Percentiles rank a stretch among this genome's conserved stretches.
These are phyloP conservation scores for Phytopythium helicoides DNA, from an alignment of 352 stramenopile genomes.

Conservation along the genomic window DNA sequence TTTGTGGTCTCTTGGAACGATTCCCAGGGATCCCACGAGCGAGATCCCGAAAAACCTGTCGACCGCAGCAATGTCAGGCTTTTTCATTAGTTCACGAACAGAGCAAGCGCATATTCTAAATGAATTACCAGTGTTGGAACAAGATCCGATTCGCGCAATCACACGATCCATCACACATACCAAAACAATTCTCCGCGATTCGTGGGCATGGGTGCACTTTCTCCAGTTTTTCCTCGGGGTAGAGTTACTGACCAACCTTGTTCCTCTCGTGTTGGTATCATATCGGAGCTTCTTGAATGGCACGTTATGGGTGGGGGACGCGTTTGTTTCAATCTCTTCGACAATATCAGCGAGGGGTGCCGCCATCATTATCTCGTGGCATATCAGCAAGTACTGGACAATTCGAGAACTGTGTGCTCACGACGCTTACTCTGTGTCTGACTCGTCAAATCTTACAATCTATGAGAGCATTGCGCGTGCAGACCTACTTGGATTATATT, in stretches of 20 bases:
- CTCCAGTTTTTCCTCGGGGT: conserved; percentile 37
- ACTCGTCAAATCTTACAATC: conserved; percentile 29
- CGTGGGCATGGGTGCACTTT: conserved; percentile 40
- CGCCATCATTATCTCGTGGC: conserved; percentile 25
- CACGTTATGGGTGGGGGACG: conserved; percentile 42
- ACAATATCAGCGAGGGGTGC: conserved; percentile 15
- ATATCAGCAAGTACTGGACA: conserved; percentile 31
- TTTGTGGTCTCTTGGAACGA: conserved; percentile 17
- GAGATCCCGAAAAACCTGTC: conserved; percentile 27
- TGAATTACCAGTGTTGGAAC: conserved; percentile 13
- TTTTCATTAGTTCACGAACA: conserved; percentile 20
- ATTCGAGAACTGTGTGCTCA: conserved; percentile 49
- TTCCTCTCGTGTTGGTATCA: conserved; percentile 25
- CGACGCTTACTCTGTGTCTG: conserved; percentile 69
- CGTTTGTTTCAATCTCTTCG: conserved; percentile 31
- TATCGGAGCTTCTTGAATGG: conserved; percentile 26
- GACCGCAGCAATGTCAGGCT: conserved; percentile 25
- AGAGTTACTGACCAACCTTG: conserved; percentile 23
- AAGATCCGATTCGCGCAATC: conserved; percentile 13
- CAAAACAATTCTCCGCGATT: conserved; percentile 16
- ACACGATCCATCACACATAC: conserved; percentile 19
- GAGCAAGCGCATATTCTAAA: conserved; percentile 24
- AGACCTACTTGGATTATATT: conserved; percentile 32
- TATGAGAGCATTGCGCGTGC: conserved; percentile 28
- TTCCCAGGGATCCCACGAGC: conserved; percentile 10